Evolutionary conservation across 2,329 filamentous ascomycete species (phyloP).

Genomic region (Cadophora luteo-olivacea): DNA sequence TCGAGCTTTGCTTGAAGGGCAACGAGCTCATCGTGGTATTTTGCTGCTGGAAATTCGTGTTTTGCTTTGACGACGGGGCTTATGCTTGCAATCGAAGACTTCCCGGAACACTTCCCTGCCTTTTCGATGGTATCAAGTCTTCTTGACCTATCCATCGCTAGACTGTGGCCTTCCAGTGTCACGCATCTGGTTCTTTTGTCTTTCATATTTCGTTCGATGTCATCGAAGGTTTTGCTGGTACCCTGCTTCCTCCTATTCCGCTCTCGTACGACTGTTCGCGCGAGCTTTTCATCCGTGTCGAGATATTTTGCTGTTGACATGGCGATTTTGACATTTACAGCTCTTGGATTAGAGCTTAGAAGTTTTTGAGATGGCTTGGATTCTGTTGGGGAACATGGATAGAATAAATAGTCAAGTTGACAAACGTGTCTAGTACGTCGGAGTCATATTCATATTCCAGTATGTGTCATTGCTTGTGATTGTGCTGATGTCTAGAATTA

Average conservation of each 20-base stretch:
- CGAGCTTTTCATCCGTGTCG: too few relatives aligned
- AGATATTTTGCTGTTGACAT: background rate
- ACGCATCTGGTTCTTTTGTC: background rate
- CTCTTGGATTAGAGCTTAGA: background rate
- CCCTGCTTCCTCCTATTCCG: background rate
- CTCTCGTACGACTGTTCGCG: background rate
- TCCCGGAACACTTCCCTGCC: background rate
- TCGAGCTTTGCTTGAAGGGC: constrained; percentile 5
- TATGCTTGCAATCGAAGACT: background rate
- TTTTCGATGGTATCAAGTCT: background rate
- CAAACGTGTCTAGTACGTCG: background rate
- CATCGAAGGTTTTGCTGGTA: background rate
- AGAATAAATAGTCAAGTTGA: background rate
- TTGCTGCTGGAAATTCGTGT: background rate
- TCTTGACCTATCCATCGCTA: background rate
- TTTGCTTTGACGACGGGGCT: background rate
- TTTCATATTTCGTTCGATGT: background rate
- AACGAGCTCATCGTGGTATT: background rate
- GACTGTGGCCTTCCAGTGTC: background rate
- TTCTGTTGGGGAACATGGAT: background rate
- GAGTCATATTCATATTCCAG: too few relatives aligned
- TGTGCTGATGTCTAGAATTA: background rate
- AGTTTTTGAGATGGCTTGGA: background rate
- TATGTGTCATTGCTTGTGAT: background rate
- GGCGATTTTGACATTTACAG: background rate